Conservation (phyloP, 2,329 filamentous ascomycete genomes). For the Colletotrichum falcatum region DNA sequence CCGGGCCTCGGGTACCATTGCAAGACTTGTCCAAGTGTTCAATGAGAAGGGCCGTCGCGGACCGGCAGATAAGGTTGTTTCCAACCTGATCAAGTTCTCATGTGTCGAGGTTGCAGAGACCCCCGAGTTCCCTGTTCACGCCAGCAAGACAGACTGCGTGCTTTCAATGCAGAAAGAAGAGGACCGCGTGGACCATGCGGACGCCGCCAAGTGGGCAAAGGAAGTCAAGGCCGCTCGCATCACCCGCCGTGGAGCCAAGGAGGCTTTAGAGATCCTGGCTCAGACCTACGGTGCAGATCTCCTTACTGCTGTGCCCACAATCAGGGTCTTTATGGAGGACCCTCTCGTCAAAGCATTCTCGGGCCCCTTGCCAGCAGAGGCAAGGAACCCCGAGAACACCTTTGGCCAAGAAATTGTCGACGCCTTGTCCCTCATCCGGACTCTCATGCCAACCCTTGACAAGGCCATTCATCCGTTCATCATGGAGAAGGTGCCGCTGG, state of each 20-base stretch:
- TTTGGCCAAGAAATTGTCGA: slow-evolving; percentile 95
- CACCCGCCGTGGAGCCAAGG: slow-evolving; percentile 92
- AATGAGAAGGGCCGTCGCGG: slow-evolving; percentile 82
- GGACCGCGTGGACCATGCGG: slow-evolving; percentile 90
- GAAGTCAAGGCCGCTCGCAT: slow-evolving; percentile 92
- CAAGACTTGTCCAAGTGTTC: slow-evolving; percentile 86
- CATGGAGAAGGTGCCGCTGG: slow-evolving; percentile 83
- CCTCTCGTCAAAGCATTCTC: slow-evolving; percentile 82
- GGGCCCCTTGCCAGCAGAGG: slow-evolving; percentile 76
- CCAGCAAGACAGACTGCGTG: slow-evolving; percentile 81
- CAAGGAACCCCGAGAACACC: slow-evolving; percentile 77
- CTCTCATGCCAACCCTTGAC: slow-evolving; percentile 91
- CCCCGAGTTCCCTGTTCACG: slow-evolving; percentile 91
- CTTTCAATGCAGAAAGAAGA: slow-evolving; percentile 97
- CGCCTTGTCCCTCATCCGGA: slow-evolving; percentile 90
- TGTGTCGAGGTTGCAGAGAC: slow-evolving; percentile 98
- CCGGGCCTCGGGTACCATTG: slow-evolving; percentile 87
- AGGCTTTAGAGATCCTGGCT: slow-evolving; percentile 90
- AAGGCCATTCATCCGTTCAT: slow-evolving; percentile 81
- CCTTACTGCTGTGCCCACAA: slow-evolving; percentile 85
- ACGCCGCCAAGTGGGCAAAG: slow-evolving; percentile 88
- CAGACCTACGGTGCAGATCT: slow-evolving; percentile 81
- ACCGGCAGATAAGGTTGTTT: slow-evolving; percentile 94
- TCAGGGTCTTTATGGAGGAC: slow-evolving; percentile 83
- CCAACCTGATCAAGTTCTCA: slow-evolving; percentile 96